Evolutionary conservation across 768 basidiomycete genomes (phyloP).

Genomic region (Pluteus cervinus): DNA sequence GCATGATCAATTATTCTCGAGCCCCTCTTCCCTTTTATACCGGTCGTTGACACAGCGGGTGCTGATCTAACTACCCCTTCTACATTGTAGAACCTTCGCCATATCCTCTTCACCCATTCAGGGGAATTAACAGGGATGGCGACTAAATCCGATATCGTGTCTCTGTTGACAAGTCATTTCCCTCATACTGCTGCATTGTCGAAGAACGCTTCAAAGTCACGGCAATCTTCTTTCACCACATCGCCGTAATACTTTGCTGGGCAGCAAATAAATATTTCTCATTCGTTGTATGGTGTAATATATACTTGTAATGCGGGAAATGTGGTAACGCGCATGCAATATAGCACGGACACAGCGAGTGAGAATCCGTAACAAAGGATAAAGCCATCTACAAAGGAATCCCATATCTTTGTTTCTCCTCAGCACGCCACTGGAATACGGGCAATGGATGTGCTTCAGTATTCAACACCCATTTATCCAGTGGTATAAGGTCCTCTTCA

Average conservation of each 20-base stretch:
- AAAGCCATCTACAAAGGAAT: slow-evolving; percentile 24
- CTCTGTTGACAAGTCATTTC: slow-evolving; percentile 51
- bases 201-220: slow-evolving; percentile 5
- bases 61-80: no score
- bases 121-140: slow-evolving; percentile 60
- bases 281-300: no score
- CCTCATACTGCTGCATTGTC: slow-evolving; percentile 42
- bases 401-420: slow-evolving; percentile 43
- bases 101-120: slow-evolving; percentile 57
- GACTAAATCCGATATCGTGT: slow-evolving; percentile 62
- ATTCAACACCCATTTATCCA: slow-evolving; percentile 55
- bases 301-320: no score
- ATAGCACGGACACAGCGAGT: no score
- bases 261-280: no score
- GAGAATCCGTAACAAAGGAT: no score
- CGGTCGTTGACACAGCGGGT: neutral
- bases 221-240: slow-evolving; percentile 1
- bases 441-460: slow-evolving; percentile 78
- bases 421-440: slow-evolving; percentile 54
- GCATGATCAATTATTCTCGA: neutral
- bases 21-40: neutral
- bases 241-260: no score
- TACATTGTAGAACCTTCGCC: slow-evolving; percentile 52
- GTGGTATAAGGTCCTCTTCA: slow-evolving; percentile 50
- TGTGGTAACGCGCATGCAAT: no score